Percentiles rank a stretch among this genome's conserved stretches.
Conservation (phyloP, 2,329 filamentous ascomycete species). For the Lanzia echinophila region DNA sequence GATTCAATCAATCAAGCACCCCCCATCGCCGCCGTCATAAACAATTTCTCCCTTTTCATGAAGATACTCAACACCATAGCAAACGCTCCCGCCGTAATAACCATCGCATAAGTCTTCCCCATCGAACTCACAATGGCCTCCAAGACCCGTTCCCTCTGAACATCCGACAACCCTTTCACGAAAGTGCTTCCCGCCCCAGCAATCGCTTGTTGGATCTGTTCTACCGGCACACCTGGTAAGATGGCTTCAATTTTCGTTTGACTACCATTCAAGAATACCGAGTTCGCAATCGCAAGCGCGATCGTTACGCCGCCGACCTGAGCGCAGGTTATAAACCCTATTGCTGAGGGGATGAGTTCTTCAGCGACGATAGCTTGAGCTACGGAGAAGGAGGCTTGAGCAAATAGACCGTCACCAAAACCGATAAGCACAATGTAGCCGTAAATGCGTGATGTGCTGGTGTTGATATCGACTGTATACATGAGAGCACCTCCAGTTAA, state of each 20-base stretch:
- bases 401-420: conserved; percentile 30
- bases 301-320: conserved; percentile 34
- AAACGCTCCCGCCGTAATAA: conserved; percentile 24
- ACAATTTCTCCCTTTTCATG: conserved; percentile 27
- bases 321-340: conserved; percentile 35
- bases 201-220: conserved; percentile 29
- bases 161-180: conserved; percentile 15
- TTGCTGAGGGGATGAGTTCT: conserved; percentile 28
- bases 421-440: conserved; percentile 33
- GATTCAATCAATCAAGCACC: conserved; percentile 4
- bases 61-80: conserved; percentile 19
- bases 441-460: conserved; percentile 24
- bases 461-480: conserved; percentile 28
- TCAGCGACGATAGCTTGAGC: conserved; percentile 11
- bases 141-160: conserved; percentile 3
- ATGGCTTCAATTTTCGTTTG: conserved; percentile 26
- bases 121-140: conserved; percentile 25
- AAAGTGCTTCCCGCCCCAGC: conserved; percentile 22
- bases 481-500: conserved; percentile 26
- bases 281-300: conserved; percentile 34
- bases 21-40: conserved; percentile 22
- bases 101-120: conserved; percentile 22
- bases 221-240: conserved; percentile 23
- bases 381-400: neutral
- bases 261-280: conserved; percentile 33